Percentiles rank a stretch among this genome's conserved stretches.
phyloP scores from a whole-genome alignment of 2,329 filamentous ascomycete genomes.

The Aureobasidium zeae region DNA sequence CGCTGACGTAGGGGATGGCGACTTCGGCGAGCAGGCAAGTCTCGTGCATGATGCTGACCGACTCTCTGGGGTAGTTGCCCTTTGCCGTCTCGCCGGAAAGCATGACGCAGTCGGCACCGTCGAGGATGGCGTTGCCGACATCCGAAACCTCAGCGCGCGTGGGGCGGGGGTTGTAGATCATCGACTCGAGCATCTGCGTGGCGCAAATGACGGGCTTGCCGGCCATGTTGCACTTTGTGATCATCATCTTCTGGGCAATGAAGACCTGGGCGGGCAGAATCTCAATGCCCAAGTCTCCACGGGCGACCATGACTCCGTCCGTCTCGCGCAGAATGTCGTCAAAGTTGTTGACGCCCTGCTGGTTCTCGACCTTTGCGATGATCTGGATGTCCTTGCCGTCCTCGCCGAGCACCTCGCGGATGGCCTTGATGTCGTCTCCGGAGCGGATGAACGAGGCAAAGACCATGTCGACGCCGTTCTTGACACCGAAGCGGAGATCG shows the following conservation, averaged over 20 bases:
- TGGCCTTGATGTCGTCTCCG: conserved; percentile 84
- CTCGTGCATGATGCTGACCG: conserved; percentile 96
- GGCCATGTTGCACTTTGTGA: conserved; percentile 98
- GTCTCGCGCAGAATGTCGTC: conserved; percentile 91
- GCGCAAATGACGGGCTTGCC: conserved; percentile 99
- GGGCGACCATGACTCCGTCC: conserved; percentile 98
- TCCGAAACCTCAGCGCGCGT: conserved; percentile 98
- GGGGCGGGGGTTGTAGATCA: conserved; percentile 99
- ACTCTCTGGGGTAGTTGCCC: conserved; percentile 85
- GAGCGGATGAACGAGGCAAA: conserved; percentile 98
- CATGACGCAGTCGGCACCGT: conserved; percentile 99
- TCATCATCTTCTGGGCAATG: conserved; percentile 99
- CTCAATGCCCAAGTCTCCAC: conserved; percentile 97
- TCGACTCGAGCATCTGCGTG: conserved; percentile 99
- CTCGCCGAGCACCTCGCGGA: conserved; percentile 81
- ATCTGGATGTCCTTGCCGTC: conserved; percentile 96
- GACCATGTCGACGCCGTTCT: conserved; percentile 98
- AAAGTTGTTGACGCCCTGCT: conserved; percentile 99
- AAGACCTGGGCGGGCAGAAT: conserved; percentile 98
- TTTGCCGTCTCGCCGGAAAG: conserved; percentile 98
- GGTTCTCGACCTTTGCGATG: conserved; percentile 99
- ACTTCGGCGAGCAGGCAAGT: conserved; percentile 95
- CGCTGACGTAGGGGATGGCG: conserved; percentile 90
- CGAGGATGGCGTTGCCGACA: conserved; percentile 94
- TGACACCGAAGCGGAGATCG: conserved; percentile 89